Conservation (phyloP, 108 stramenopile species). For the Cyclotella cryptica region DNA sequence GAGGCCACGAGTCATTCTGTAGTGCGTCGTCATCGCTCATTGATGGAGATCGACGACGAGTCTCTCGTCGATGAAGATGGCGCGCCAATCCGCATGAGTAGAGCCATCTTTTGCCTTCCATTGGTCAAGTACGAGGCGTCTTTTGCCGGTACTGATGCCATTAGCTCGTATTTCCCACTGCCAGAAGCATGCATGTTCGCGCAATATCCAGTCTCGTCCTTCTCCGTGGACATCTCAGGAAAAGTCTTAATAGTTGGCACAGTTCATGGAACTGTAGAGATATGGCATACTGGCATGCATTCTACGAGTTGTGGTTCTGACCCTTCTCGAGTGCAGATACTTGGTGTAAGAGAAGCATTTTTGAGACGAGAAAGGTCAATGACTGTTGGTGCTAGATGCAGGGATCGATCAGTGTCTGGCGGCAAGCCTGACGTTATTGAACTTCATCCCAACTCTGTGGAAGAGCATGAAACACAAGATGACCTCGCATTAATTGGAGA, state of each 20-base stretch:
- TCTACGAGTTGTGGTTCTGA: neutral
- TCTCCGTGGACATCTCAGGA: conserved; percentile 56
- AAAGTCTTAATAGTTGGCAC: conserved; percentile 60
- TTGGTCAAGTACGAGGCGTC: conserved; percentile 27
- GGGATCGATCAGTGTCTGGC: neutral
- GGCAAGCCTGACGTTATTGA: conserved; percentile 12
- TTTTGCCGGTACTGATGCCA: conserved; percentile 15
- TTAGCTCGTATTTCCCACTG: conserved; percentile 46
- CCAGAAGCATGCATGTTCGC: conserved; percentile 43
- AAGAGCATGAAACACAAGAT: conserved; percentile 22
- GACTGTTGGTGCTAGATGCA: conserved; percentile 29
- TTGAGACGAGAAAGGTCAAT: conserved; percentile 33
- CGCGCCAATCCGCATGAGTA: conserved; percentile 42
- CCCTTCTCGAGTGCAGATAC: conserved; percentile 25
- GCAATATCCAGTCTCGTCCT: conserved; percentile 51
- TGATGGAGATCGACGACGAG: conserved; percentile 40
- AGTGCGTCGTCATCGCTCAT: neutral
- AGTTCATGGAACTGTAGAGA: conserved; percentile 52
- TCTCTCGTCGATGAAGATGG: conserved; percentile 36
- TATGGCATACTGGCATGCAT: conserved; percentile 52
- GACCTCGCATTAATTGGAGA: conserved; percentile 37
- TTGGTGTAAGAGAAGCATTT: conserved; percentile 43
- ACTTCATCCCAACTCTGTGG: neutral
- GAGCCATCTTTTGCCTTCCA: conserved; percentile 32
- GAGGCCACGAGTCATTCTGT: neutral